These are phyloP conservation scores for Suillus subaureus DNA, from an alignment of 768 basidiomycete genomes.

Conservation along the genomic window DNA sequence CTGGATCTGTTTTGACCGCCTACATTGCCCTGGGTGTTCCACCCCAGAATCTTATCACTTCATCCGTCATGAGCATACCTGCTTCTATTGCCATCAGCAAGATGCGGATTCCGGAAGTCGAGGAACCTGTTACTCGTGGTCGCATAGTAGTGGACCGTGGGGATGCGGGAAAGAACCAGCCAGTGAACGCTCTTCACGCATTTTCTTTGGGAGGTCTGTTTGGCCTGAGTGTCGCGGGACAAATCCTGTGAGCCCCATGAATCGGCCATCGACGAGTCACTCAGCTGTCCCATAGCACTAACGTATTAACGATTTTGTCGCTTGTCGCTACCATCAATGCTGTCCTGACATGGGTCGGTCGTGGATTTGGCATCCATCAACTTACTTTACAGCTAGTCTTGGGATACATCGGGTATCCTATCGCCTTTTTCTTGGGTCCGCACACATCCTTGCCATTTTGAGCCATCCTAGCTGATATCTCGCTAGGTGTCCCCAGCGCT, in stretches of 20 bases:
- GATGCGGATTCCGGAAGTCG: constrained; percentile 80
- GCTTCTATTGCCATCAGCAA: constrained; percentile 93
- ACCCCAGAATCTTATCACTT: constrained; percentile 78
- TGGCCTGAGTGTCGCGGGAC: constrained; percentile 83
- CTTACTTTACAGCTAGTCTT: constrained; percentile 85
- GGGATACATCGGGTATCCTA: constrained; percentile 86
- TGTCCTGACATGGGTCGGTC: constrained; percentile 86
- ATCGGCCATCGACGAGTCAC: constrained; percentile 1
- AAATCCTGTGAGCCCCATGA: constrained; percentile 64
- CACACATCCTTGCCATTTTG: not conserved
- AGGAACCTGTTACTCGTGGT: constrained; percentile 86
- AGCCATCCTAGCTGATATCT: constrained; percentile 8
- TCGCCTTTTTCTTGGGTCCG: constrained; percentile 72
- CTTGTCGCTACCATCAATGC: constrained; percentile 84
- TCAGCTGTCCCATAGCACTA: constrained; percentile 50
- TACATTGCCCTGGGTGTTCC: constrained; percentile 83
- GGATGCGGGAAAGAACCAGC: constrained; percentile 50
- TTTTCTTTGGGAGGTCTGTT: constrained; percentile 86
- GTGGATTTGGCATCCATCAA: constrained; percentile 78
- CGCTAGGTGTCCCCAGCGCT: constrained; percentile 64
- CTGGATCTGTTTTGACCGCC: constrained; percentile 85
- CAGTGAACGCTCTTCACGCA: constrained; percentile 85
- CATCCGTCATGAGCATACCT: constrained; percentile 96
- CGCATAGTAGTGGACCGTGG: constrained; percentile 81
- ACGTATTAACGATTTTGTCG: constrained; percentile 83